Conservation (phyloP, 768 basidiomycete genomes). For the Leccinum fibrillosum region DNA sequence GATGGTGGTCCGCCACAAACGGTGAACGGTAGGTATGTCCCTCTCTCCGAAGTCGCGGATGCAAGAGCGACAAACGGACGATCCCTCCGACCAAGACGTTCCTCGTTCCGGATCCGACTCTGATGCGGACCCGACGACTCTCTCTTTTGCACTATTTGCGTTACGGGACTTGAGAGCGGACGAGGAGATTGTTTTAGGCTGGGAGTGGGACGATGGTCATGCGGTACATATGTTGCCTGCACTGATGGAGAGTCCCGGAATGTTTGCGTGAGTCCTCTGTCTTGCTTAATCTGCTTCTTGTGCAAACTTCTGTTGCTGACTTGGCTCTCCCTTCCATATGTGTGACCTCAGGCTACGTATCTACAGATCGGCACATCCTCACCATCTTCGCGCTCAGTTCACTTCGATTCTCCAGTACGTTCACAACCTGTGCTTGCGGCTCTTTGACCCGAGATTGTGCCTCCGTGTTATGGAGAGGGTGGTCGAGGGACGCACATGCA, state of each 20-base stretch:
- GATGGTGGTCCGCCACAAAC: constrained; percentile 1
- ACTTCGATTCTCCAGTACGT: constrained; percentile 66
- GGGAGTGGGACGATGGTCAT: constrained; percentile 97
- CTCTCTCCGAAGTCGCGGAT: constrained; percentile 6
- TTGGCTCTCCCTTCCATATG: neutral
- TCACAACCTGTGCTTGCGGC: constrained; percentile 75
- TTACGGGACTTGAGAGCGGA: constrained; percentile 66
- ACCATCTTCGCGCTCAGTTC: constrained; percentile 61
- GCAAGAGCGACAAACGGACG: constrained; percentile 10
- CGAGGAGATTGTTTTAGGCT: constrained; percentile 86
- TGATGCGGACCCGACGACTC: constrained; percentile 32
- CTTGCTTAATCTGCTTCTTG: neutral
- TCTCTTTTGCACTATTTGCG: constrained; percentile 82
- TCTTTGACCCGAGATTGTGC: constrained; percentile 60
- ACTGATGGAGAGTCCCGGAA: constrained; percentile 52
- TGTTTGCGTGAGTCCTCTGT: constrained; percentile 51
- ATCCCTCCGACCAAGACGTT: constrained; percentile 20
- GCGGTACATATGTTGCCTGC: constrained; percentile 77
- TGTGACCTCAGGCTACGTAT: neutral
- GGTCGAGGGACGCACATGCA: no score
- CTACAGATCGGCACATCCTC: constrained; percentile 43
- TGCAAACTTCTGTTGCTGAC: constrained; percentile 7
- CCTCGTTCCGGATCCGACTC: constrained; percentile 10
- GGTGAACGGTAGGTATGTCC: constrained; percentile 7
- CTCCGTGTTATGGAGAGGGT: constrained; percentile 58